Conservation (phyloP, 352 stramenopile genomes). For the Blastocystis sp. region DNA sequence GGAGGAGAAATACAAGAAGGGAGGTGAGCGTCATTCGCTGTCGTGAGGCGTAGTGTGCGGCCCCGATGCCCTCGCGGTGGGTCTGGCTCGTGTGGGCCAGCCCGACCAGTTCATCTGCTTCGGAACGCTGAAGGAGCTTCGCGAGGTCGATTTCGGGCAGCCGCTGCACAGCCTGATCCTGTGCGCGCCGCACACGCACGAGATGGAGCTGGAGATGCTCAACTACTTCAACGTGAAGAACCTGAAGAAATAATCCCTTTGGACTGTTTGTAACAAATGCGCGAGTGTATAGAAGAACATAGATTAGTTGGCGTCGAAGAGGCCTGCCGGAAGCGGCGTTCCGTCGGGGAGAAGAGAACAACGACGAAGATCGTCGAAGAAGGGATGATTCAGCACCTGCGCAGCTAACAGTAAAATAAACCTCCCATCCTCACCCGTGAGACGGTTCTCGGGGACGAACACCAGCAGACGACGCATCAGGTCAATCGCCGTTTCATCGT, state of each 20-base stretch:
- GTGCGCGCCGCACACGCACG: conserved; percentile 86
- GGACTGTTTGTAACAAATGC: not conserved
- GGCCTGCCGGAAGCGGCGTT: conserved; percentile 74
- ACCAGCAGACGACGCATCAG: conserved; percentile 92
- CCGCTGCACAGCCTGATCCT: conserved; percentile 94
- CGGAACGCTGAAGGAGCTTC: conserved; percentile 89
- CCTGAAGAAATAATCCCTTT: conserved; percentile 16
- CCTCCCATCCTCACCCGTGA: conserved; percentile 69
- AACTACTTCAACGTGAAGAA: conserved; percentile 73
- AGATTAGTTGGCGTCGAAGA: conserved; percentile 39
- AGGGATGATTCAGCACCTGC: conserved; percentile 86
- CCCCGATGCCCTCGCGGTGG: conserved; percentile 82
- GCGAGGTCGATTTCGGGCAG: conserved; percentile 87
- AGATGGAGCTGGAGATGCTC: conserved; percentile 89
- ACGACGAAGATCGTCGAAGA: conserved; percentile 94
- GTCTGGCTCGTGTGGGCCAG: conserved; percentile 89
- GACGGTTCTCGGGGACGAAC: conserved; percentile 89
- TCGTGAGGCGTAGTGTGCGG: conserved; percentile 36
- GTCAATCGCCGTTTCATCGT: conserved; percentile 85
- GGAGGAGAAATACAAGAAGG: conserved; percentile 82
- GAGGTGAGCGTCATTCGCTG: conserved; percentile 71
- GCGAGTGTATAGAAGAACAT: conserved; percentile 3
- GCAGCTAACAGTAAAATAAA: conserved; percentile 73
- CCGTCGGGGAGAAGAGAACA: conserved; percentile 81
- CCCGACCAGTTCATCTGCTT: conserved; percentile 86